A percentile compares a stretch with the other conserved stretches of the same genome.
Conservation (phyloP, 1,284 basidiomycete species). For the Entoloma clypeatum region DNA sequence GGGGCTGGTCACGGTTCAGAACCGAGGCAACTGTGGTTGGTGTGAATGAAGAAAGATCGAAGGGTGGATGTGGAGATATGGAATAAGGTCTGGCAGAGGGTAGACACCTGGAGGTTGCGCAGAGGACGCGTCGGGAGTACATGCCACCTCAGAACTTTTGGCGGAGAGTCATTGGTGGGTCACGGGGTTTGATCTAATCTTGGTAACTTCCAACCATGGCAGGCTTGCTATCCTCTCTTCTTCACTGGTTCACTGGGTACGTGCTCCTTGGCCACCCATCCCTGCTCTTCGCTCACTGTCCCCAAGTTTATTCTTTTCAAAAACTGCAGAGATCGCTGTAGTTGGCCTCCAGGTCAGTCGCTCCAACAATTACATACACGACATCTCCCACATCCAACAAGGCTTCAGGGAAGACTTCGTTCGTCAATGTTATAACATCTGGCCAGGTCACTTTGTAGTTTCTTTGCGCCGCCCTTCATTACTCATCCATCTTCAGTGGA, state of each 20-base stretch:
- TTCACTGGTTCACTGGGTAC: slow-evolving; percentile 67
- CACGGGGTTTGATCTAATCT: too few relatives aligned
- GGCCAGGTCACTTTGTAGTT: slow-evolving; percentile 58
- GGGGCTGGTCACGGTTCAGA: too few relatives aligned
- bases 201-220: slow-evolving; percentile 41
- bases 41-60: too few relatives aligned
- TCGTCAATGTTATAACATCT: slow-evolving; percentile 86
- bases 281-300: not conserved
- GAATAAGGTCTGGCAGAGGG: too few relatives aligned
- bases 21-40: too few relatives aligned
- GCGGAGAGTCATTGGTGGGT: too few relatives aligned
- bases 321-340: slow-evolving; percentile 88
- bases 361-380: not conserved
- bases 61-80: too few relatives aligned
- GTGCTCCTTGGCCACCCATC: slow-evolving; percentile 14
- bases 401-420: slow-evolving; percentile 94
- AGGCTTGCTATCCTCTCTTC: slow-evolving; percentile 60
- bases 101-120: not conserved
- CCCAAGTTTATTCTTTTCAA: slow-evolving; percentile 78
- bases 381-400: slow-evolving; percentile 28
- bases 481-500: slow-evolving; percentile 53
- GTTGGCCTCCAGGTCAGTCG: slow-evolving; percentile 81
- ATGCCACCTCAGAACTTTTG: too few relatives aligned
- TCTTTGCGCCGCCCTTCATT: not conserved
- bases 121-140: not conserved